Evolutionary conservation across 768 basidiomycete genomes (phyloP), one percentile per base, ranked within the genome.

Genomic region (Suillus bovinus): DNA sequence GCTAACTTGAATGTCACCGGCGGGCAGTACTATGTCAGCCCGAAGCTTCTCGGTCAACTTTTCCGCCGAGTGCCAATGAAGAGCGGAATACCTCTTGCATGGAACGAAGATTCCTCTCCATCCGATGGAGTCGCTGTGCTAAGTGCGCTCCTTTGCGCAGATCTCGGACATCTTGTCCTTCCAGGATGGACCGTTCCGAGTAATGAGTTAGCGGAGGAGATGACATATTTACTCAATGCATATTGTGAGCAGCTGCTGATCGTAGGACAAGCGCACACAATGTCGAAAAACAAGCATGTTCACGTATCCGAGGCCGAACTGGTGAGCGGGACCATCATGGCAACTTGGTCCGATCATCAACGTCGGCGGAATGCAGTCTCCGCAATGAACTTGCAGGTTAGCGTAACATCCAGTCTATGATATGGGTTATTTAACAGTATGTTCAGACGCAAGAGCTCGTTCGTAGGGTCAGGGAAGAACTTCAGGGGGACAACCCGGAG

Each of bases 11-110:
- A 75, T 36, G 11, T 68, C n/a, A 47, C 24, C 11, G 5, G 57
- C 0, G 39, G 24, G 4, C 58, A 66, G 1, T 86, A 79, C 70
- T 91, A 91, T 66, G 41, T 65, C 53, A 90, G 88, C 67, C 11
- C 68, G 1, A 71, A 78, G 29, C 85, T 85, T 1, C 84, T 91
- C 44, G 90, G 90, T 3, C 72, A 75, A 59, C 79, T 91, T 13
- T 91, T 83, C 67, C 81, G 89, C 56, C 77, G 73, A 5, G 79
- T 84, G 6, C 80, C 80, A 1, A 53, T 75, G 39, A 66, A 67
- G 52, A 70, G 74, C 16, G 77, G 72, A 64, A 68, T 72, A 47
- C 77, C 74, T 5, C 58, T 56, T 9, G 66, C 65, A n/a, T 68
- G 70, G 71, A 54, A 64, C 22, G 42, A 50, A 6, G 3, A 31